Evolutionary conservation across 495 filamentous ascomycete species (phyloP).

Genomic region (Halenospora varia): DNA sequence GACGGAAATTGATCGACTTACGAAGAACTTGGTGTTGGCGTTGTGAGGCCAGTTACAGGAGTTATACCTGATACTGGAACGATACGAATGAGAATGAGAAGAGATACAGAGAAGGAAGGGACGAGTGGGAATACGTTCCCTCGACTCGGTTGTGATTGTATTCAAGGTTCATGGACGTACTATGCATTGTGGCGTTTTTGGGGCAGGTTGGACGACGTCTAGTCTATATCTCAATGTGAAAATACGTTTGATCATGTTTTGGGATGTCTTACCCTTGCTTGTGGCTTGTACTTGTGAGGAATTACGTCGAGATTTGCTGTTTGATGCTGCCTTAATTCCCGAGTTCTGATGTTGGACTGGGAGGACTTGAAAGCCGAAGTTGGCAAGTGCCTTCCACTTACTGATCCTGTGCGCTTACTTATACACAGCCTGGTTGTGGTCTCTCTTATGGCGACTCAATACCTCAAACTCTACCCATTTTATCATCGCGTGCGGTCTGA

Average conservation of each 20-base stretch:
- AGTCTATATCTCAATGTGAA: conserved; percentile 17
- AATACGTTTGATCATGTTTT: conserved; percentile 15
- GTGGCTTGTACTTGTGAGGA: no score
- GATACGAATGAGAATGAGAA: neutral
- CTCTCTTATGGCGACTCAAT: no score
- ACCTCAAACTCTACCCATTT: no score
- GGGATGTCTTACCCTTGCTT: no score
- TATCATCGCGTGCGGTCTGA: no score
- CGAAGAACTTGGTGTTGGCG: neutral
- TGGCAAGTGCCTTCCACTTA: no score
- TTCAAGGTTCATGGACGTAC: neutral
- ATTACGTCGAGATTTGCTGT: no score
- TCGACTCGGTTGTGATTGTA: neutral
- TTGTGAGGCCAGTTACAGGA: neutral
- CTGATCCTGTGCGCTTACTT: no score
- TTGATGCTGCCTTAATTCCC: no score
- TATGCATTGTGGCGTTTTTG: conserved; percentile 22
- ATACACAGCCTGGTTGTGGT: no score
- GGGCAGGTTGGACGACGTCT: neutral
- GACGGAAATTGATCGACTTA: neutral
- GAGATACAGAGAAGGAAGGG: conserved; percentile 4
- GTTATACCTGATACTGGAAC: neutral
- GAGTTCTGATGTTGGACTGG: no score
- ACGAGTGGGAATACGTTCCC: conserved; percentile 3
- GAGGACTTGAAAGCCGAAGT: no score